phyloP scores from a whole-genome alignment of 2,329 filamentous ascomycete genomes.

The Colletotrichum karsti region DNA sequence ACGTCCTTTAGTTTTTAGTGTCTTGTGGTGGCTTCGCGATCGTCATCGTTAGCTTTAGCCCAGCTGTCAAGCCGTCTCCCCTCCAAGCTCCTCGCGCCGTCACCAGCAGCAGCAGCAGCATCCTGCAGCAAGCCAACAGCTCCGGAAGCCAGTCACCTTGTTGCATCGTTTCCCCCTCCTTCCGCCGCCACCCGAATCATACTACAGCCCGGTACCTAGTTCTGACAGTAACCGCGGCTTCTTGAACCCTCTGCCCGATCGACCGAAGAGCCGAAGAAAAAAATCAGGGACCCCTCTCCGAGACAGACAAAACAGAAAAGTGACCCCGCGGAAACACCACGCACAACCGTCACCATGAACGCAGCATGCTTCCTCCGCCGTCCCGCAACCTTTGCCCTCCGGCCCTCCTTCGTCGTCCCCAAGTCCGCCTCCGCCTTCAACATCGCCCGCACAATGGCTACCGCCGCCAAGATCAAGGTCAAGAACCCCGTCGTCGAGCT shows the following conservation, averaged over 20 bases:
- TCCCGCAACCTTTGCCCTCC: slow-evolving; percentile 17
- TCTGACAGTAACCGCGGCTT: slow-evolving; percentile 9
- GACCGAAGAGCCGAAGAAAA: slow-evolving; percentile 22
- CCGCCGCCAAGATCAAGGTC: slow-evolving; percentile 90
- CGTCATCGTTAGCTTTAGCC: slow-evolving; percentile 18
- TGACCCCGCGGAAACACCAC: not conserved
- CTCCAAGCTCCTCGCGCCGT: not conserved
- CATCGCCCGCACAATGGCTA: slow-evolving; percentile 59
- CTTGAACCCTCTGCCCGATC: not conserved
- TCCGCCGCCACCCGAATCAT: slow-evolving; percentile 17
- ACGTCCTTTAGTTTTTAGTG: not conserved
- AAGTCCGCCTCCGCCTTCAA: slow-evolving; percentile 28
- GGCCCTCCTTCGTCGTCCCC: slow-evolving; percentile 19
- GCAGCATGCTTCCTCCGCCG: slow-evolving; percentile 29
- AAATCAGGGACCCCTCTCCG: not conserved
- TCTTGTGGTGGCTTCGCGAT: slow-evolving; percentile 20
- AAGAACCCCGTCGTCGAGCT: slow-evolving; percentile 99
- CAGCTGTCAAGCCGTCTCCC: not conserved
- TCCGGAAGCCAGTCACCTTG: slow-evolving; percentile 18
- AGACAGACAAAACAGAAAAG: not conserved
- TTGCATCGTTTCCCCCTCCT: slow-evolving; percentile 8
- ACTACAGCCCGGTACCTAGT: slow-evolving; percentile 11
- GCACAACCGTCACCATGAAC: slow-evolving; percentile 27
- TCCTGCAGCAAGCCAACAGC: slow-evolving; percentile 20
- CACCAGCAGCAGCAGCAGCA: not conserved